Conservation (phyloP, 768 basidiomycete genomes). For the Boletus subcaerulescens region DNA sequence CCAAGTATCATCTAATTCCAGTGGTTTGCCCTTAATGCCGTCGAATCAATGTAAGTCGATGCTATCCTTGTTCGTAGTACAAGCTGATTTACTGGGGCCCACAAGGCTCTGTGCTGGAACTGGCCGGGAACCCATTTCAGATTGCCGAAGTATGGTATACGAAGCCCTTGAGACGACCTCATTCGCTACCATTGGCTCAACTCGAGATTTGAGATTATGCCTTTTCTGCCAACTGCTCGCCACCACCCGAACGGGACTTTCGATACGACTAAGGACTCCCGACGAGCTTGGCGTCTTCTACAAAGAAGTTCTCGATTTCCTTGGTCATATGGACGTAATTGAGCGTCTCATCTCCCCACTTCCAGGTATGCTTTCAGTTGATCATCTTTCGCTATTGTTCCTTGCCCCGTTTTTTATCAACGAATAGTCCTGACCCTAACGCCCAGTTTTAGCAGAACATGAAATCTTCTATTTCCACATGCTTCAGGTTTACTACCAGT, state of each 20-base stretch:
- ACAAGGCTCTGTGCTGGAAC: conserved; percentile 42
- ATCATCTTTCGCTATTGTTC: not conserved
- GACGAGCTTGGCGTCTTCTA: conserved; percentile 33
- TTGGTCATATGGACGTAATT: conserved; percentile 35
- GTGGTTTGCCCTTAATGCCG: conserved; percentile 40
- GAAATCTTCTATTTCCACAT: conserved; percentile 44
- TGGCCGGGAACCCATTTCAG: conserved; percentile 39
- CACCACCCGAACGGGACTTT: conserved; percentile 31
- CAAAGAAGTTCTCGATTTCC: conserved; percentile 32
- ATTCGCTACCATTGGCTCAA: conserved; percentile 16
- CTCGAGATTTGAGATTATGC: conserved; percentile 38
- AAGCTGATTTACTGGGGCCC: not conserved
- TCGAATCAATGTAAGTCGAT: conserved; percentile 38
- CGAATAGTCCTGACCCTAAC: conserved; percentile 23
- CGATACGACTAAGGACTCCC: conserved; percentile 27
- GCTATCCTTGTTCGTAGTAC: not conserved
- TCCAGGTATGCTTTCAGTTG: conserved; percentile 29
- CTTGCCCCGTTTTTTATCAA: not conserved
- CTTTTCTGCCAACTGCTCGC: conserved; percentile 36
- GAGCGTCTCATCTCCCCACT: conserved; percentile 38
- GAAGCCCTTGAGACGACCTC: conserved; percentile 31
- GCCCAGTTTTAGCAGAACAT: conserved; percentile 39
- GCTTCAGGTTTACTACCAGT: conserved; percentile 39
- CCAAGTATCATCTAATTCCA: conserved; percentile 16
- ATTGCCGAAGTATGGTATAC: conserved; percentile 28